Evolutionary conservation across 1,284 basidiomycete genomes (phyloP).

Genomic region (Pascua sp.): DNA sequence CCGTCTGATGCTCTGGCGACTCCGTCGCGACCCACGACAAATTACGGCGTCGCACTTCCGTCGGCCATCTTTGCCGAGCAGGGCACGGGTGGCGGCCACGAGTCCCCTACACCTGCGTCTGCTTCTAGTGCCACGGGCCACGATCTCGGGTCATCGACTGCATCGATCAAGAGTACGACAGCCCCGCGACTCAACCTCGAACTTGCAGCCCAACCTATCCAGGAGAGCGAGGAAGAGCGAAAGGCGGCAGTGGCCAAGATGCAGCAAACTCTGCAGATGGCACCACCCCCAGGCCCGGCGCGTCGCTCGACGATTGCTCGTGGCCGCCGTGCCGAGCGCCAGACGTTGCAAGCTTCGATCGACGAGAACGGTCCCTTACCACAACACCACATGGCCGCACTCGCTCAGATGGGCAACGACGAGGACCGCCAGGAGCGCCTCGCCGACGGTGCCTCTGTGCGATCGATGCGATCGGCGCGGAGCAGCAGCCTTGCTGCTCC

Average conservation of each 20-base stretch:
- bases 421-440: constrained; percentile 13
- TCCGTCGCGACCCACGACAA: constrained; percentile 4
- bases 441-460: neutral
- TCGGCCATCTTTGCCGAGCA: constrained; percentile 18
- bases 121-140: too few relatives aligned
- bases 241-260: constrained; percentile 53
- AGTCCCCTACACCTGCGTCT: too few relatives aligned
- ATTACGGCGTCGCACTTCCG: constrained; percentile 11
- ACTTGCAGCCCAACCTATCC: constrained; percentile 49
- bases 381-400: constrained; percentile 4
- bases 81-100: neutral
- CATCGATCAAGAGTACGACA: too few relatives aligned
- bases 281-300: constrained; percentile 26
- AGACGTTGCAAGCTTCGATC: constrained; percentile 44
- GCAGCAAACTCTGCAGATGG: constrained; percentile 50
- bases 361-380: constrained; percentile 7
- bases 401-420: constrained; percentile 7
- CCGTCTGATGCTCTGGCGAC: constrained; percentile 31
- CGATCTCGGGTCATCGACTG: too few relatives aligned
- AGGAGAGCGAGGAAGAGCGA: constrained; percentile 51
- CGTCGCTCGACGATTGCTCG: constrained; percentile 49
- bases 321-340: constrained; percentile 52
- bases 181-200: constrained; percentile 37
- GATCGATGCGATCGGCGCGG: too few relatives aligned
- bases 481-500: too few relatives aligned